Evolutionary conservation across 2,329 filamentous ascomycete genomes (phyloP), one percentile per base, ranked within the genome.

Genomic region (Colletotrichum navitas): DNA sequence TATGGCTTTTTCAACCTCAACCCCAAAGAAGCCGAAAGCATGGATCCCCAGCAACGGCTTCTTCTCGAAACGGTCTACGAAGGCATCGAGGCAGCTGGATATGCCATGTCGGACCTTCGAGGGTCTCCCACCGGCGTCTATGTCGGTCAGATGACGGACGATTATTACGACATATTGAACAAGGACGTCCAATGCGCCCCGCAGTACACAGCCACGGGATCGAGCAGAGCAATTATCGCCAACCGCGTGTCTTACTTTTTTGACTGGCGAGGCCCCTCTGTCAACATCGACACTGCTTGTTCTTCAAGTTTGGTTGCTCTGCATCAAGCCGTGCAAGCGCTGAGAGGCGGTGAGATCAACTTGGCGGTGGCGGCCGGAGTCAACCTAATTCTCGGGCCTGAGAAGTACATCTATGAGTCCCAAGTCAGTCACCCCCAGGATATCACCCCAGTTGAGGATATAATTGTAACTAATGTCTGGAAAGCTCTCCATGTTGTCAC

Each of bases 251-350:
- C 81, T 0, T 41, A 41, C 39, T 41, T 41, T 14, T 41, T 41
- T 14, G 39, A 41, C 39, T 41, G 39, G 39, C 39, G 39, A 41
- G 39, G 39, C 14, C 39, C 39, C 81, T 81, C 64, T 79, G 80
- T 67, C 82, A 1, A 79, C 6, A 8, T 85, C 11, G 82, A 85
- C 58, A 85, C 83, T 32, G 84, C 81, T 29, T 86, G 84, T 74
- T 85, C 83, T n/a, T 81, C 81, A 1, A 81, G 81, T n/a, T 63
- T 85, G 32, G 79, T 82, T 8, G 81, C 81, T 12, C 73, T 85
- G 1, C 83, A 85, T 73, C 77, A 80, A 36, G 84, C 82, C 5
- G 79, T 78, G 6, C 78, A 81, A 59, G 77, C 76, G 65, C 74
- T 85, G 16, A 76, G 43, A 5, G 21, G 43, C 43, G 43, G 43